Conservation (phyloP, 2,329 filamentous ascomycete genomes). For the Botrytis byssoidea region DNA sequence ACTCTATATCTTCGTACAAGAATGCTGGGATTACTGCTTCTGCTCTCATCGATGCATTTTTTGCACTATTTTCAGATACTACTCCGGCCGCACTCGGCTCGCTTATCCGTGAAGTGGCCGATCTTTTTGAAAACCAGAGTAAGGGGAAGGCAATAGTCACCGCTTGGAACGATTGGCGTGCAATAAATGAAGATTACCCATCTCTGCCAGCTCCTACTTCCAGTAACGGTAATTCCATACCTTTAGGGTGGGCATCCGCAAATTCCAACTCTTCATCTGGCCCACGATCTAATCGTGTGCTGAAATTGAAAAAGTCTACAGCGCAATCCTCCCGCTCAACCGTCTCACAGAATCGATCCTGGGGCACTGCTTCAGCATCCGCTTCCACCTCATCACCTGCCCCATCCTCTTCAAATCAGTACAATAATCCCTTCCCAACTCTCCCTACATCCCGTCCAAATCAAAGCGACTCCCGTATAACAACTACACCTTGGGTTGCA, state of each 20-base stretch:
- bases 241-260: constrained; percentile 37
- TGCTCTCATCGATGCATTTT: constrained; percentile 83
- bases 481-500: constrained; percentile 40
- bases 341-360: constrained; percentile 56
- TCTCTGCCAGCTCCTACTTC: constrained; percentile 73
- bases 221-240: constrained; percentile 44
- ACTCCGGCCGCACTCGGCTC: constrained; percentile 80
- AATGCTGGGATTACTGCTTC: constrained; percentile 66
- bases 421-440: constrained; percentile 47
- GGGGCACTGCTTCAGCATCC: constrained; percentile 45
- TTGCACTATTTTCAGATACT: constrained; percentile 76
- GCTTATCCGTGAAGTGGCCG: constrained; percentile 84
- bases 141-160: constrained; percentile 74
- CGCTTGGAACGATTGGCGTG: constrained; percentile 93
- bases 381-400: constrained; percentile 22
- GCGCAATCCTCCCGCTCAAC: constrained; percentile 63
- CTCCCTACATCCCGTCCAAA: constrained; percentile 38
- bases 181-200: constrained; percentile 94
- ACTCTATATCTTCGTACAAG: constrained; percentile 75
- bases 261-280: constrained; percentile 25
- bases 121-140: constrained; percentile 80
- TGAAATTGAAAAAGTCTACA: constrained; percentile 68
- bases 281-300: constrained; percentile 51
- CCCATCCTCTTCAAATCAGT: constrained; percentile 38
- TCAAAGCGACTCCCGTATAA: constrained; percentile 33